A percentile compares a stretch with the other conserved stretches of the same genome.
Evolutionary conservation across 2,329 filamentous ascomycete genomes (phyloP).

Genomic region (Colletotrichum sp.): DNA sequence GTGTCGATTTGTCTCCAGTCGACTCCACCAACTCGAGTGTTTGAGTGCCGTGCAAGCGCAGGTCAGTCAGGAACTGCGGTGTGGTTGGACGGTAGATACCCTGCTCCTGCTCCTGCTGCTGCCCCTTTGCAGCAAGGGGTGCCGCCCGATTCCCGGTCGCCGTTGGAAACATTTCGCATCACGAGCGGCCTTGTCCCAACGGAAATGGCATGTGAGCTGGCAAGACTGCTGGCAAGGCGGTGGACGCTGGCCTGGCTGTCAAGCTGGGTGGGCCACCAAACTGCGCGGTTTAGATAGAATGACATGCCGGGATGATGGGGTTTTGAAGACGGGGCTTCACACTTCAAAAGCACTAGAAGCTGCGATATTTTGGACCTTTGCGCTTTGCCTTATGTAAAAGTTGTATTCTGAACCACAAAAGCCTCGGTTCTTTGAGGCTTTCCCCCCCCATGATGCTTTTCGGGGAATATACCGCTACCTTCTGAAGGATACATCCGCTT

Average conservation of each 20-base stretch:
- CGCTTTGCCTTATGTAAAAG: not conserved
- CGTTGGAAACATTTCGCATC: not conserved
- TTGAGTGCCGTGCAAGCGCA: not conserved
- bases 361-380: not conserved
- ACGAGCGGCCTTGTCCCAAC: not conserved
- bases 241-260: not conserved
- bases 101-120: not conserved
- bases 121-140: not conserved
- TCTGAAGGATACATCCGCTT: too few relatives aligned
- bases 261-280: not conserved
- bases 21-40: not conserved
- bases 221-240: not conserved
- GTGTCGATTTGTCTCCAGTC: not conserved
- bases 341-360: not conserved
- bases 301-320: not conserved
- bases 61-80: not conserved
- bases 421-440: not conserved
- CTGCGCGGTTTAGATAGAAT: not conserved
- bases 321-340: not conserved
- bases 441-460: not conserved
- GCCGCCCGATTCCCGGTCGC: not conserved
- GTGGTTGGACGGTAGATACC: not conserved
- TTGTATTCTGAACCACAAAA: not conserved
- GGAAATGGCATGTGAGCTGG: slow-evolving; percentile 3
- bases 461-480: not conserved